These are phyloP conservation scores for Mycena galericulata DNA, from an alignment of 768 basidiomycete genomes.

Conservation along the genomic window DNA sequence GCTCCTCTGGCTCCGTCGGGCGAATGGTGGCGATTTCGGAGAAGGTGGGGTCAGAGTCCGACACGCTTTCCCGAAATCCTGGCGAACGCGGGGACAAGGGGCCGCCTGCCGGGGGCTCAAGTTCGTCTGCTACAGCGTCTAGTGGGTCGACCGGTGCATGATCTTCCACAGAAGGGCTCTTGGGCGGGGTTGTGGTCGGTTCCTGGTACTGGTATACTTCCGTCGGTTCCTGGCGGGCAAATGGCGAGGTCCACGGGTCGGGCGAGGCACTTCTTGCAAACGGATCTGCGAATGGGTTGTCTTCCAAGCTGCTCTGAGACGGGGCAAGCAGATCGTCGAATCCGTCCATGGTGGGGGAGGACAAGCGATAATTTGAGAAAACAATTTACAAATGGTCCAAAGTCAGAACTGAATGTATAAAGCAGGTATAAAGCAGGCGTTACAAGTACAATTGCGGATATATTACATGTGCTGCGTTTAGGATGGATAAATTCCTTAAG, in stretches of 20 bases:
- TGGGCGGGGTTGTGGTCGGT: conserved; percentile 25
- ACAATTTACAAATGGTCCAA: too few relatives aligned
- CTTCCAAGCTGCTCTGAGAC: conserved; percentile 71
- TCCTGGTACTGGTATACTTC: conserved; percentile 32
- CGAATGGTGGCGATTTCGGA: conserved; percentile 60
- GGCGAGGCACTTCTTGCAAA: conserved; percentile 77
- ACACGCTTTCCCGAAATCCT: conserved; percentile 67
- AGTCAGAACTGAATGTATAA: too few relatives aligned
- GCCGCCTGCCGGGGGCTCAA: conserved; percentile 21
- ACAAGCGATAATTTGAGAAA: too few relatives aligned
- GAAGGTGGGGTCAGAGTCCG: conserved; percentile 44
- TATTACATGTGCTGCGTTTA: conserved; percentile 21
- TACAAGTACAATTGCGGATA: neutral
- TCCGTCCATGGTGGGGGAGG: conserved; percentile 64
- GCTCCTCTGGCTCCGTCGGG: conserved; percentile 49
- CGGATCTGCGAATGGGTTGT: conserved; percentile 82
- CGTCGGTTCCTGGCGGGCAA: conserved; percentile 46
- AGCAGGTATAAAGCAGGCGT: too few relatives aligned
- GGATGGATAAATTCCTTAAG: too few relatives aligned
- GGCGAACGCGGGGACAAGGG: conserved; percentile 46
- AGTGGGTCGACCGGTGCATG: conserved; percentile 55
- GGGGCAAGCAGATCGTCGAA: conserved; percentile 82
- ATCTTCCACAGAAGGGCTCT: conserved; percentile 31
- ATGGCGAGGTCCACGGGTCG: conserved; percentile 82
- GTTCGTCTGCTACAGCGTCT: conserved; percentile 52